Evolutionary conservation across 2,329 filamentous ascomycete genomes (phyloP).

Genomic region (Zasmidium cellare): DNA sequence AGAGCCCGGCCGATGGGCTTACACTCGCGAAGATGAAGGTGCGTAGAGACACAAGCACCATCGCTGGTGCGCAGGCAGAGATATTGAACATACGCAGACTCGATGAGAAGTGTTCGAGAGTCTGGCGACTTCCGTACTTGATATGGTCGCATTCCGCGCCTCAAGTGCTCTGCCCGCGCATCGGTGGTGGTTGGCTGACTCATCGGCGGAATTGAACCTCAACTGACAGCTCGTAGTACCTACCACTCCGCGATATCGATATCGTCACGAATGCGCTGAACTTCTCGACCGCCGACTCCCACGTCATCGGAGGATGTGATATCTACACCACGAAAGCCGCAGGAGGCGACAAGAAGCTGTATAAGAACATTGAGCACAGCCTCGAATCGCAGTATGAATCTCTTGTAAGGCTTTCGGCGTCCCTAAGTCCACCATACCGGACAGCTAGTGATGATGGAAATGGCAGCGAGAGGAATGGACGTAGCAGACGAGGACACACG

Average conservation of each 20-base stretch:
- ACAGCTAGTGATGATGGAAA: conserved; percentile 27
- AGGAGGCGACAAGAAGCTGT: conserved; percentile 92
- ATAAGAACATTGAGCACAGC: conserved; percentile 90
- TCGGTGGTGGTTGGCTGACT: conserved; percentile 8
- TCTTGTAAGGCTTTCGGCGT: conserved; percentile 80
- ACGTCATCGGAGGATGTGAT: conserved; percentile 90
- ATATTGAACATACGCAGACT: conserved; percentile 4
- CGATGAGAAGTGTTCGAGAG: conserved; percentile 24
- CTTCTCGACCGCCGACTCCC: conserved; percentile 90
- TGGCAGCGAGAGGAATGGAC: conserved; percentile 16
- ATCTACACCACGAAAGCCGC: conserved; percentile 97
- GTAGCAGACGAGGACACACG: conserved; percentile 32
- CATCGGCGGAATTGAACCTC: neutral
- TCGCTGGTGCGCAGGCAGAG: conserved; percentile 7
- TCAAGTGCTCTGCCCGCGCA: conserved; percentile 4
- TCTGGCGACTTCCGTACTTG: neutral
- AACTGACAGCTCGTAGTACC: conserved; percentile 62
- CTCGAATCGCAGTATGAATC: conserved; percentile 90
- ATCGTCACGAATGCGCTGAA: conserved; percentile 89
- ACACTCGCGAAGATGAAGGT: conserved; percentile 31
- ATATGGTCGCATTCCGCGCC: neutral
- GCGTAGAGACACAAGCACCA: conserved; percentile 7
- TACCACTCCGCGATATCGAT: conserved; percentile 88
- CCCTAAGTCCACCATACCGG: conserved; percentile 75
- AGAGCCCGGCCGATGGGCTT: conserved; percentile 10